These are phyloP conservation scores for Agarophyton chilense DNA, from an alignment of 23 red algal species.

Conservation along the genomic window DNA sequence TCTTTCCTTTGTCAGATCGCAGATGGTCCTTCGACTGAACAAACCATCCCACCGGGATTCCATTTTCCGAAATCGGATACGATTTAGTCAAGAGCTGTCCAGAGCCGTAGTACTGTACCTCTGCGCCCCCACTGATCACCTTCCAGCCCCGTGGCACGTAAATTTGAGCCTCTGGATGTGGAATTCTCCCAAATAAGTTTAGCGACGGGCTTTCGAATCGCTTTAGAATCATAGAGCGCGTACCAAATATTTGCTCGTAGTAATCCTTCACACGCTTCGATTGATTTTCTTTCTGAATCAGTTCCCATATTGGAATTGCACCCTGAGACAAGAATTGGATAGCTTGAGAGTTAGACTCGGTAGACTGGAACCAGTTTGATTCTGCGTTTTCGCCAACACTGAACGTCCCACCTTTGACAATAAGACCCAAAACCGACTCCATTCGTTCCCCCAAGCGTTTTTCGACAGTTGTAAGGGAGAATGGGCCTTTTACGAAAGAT, in stretches of 20 bases:
- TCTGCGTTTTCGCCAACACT: not conserved
- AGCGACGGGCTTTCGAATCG: conserved; percentile 31
- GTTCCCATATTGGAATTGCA: conserved; percentile 30
- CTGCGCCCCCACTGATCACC: conserved; percentile 43
- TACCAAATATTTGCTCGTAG: conserved; percentile 31
- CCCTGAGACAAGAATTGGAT: conserved; percentile 17
- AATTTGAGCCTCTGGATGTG: conserved; percentile 39
- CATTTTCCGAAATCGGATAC: conserved; percentile 1
- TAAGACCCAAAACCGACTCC: conserved; percentile 21
- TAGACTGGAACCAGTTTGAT: not conserved
- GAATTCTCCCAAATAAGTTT: not conserved
- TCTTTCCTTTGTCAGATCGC: not conserved
- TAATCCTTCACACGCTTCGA: not conserved
- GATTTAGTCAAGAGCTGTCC: conserved; percentile 42
- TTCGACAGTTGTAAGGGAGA: no score
- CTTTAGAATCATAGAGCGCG: conserved; percentile 35
- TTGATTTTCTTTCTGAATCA: not conserved
- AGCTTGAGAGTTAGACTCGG: not conserved
- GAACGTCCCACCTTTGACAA: conserved; percentile 1
- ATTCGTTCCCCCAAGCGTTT: no score
- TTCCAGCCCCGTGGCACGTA: conserved; percentile 43
- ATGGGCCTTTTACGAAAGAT: no score
- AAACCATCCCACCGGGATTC: conserved; percentile 26
- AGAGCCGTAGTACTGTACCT: conserved; percentile 30
- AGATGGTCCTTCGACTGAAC: conserved; percentile 50